Percentiles rank a stretch among this genome's conserved stretches.
phyloP scores from a whole-genome alignment of 768 basidiomycete species.

The Hortiboletus flavorubellus region DNA sequence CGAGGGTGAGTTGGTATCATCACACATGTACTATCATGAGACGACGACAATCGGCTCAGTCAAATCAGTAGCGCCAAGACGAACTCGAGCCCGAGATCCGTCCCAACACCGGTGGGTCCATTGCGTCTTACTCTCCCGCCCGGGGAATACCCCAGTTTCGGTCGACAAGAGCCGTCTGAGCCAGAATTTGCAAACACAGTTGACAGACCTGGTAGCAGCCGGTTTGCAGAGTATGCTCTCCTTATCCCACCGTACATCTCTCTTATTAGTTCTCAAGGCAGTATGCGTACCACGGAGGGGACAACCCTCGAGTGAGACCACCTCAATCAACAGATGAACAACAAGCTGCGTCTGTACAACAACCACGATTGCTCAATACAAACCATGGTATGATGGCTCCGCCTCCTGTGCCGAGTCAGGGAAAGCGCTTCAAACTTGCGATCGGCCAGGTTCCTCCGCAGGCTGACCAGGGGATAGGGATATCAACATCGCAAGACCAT shows the following conservation, averaged over 20 bases:
- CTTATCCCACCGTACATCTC: slow-evolving; percentile 4
- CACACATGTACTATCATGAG: background rate
- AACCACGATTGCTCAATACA: slow-evolving; percentile 32
- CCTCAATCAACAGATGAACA: slow-evolving; percentile 44
- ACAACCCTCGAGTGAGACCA: slow-evolving; percentile 39
- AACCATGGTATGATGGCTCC: slow-evolving; percentile 32
- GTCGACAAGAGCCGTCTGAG: slow-evolving; percentile 24
- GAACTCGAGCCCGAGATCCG: slow-evolving; percentile 61
- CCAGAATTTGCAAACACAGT: slow-evolving; percentile 9
- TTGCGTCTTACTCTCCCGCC: slow-evolving; percentile 65
- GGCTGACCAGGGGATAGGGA: slow-evolving; percentile 10
- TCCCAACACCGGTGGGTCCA: slow-evolving; percentile 53
- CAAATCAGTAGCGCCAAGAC: slow-evolving; percentile 28
- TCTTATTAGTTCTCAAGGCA: slow-evolving; percentile 43
- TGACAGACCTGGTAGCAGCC: slow-evolving; percentile 48
- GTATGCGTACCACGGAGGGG: slow-evolving; percentile 60
- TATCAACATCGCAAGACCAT: slow-evolving; percentile 6
- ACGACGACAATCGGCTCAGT: slow-evolving; percentile 7
- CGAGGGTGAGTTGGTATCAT: slow-evolving; percentile 37
- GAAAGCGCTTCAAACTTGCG: slow-evolving; percentile 24
- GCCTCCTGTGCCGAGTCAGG: slow-evolving; percentile 25
- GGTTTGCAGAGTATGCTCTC: slow-evolving; percentile 45
- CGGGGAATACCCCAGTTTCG: slow-evolving; percentile 44
- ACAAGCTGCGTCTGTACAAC: slow-evolving; percentile 34
- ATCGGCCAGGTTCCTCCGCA: slow-evolving; percentile 14